Evolutionary conservation across 2,329 filamentous ascomycete species (phyloP).

Genomic region (Phoma sp.): DNA sequence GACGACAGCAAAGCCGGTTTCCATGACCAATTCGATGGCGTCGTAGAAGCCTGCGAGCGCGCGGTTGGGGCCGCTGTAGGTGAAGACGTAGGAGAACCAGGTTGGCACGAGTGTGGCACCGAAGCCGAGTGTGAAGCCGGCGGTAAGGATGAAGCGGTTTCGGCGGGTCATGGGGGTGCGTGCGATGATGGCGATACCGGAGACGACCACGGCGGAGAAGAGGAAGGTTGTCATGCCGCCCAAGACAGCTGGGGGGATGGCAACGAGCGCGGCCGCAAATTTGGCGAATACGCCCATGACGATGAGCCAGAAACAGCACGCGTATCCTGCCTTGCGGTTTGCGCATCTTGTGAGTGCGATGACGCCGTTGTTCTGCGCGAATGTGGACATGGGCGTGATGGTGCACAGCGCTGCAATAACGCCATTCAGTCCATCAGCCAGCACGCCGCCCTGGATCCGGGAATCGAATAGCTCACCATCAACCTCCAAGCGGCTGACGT

Average conservation of each 20-base stretch:
- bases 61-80: slow-evolving; percentile 72
- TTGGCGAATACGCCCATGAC: slow-evolving; percentile 85
- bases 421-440: slow-evolving; percentile 80
- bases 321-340: slow-evolving; percentile 81
- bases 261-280: slow-evolving; percentile 79
- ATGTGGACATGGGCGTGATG: slow-evolving; percentile 80
- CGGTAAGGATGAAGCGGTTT: slow-evolving; percentile 82
- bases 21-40: slow-evolving; percentile 61
- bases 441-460: slow-evolving; percentile 78
- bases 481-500: slow-evolving; percentile 78
- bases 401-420: slow-evolving; percentile 78
- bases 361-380: slow-evolving; percentile 86
- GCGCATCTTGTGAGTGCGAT: slow-evolving; percentile 83
- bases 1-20: slow-evolving; percentile 73
- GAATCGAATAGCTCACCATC: slow-evolving; percentile 76
- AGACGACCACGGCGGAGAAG: slow-evolving; percentile 78
- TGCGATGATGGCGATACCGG: slow-evolving; percentile 77
- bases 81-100: slow-evolving; percentile 77
- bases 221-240: slow-evolving; percentile 74
- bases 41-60: slow-evolving; percentile 76
- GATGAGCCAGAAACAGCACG: slow-evolving; percentile 77
- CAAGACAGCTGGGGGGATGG: slow-evolving; percentile 67
- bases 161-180: slow-evolving; percentile 77
- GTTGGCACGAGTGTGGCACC: slow-evolving; percentile 57
- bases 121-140: slow-evolving; percentile 75